Evolutionary conservation across 108 stramenopile genomes (phyloP).

Genomic region (Cyclotella distinguenda): DNA sequence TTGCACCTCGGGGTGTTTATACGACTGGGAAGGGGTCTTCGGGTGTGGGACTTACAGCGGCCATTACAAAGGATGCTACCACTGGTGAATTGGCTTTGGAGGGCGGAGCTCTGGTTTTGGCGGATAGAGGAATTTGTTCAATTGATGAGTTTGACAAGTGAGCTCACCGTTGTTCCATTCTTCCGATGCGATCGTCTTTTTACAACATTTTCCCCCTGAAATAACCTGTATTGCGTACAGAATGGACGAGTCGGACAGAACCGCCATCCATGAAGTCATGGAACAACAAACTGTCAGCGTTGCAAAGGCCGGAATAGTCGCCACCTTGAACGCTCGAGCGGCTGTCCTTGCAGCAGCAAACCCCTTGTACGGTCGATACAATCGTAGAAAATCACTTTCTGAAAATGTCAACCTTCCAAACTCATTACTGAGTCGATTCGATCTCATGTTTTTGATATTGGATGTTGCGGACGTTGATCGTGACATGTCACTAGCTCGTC

Average conservation of each 20-base stretch:
- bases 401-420: slow-evolving; percentile 98
- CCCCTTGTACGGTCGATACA: slow-evolving; percentile 96
- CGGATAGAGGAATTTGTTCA: slow-evolving; percentile 97
- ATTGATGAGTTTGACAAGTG: slow-evolving; percentile 98
- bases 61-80: slow-evolving; percentile 89
- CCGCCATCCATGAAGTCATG: slow-evolving; percentile 99
- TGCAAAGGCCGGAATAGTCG: slow-evolving; percentile 99
- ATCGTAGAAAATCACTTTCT: slow-evolving; percentile 78
- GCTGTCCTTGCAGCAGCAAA: slow-evolving; percentile 99
- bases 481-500: slow-evolving; percentile 95
- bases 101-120: slow-evolving; percentile 98
- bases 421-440: slow-evolving; percentile 96
- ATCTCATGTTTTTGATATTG: slow-evolving; percentile 96
- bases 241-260: slow-evolving; percentile 96
- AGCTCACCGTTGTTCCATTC: slow-evolving; percentile 31
- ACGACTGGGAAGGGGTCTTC: slow-evolving; percentile 98
- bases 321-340: slow-evolving; percentile 96
- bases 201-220: neutral
- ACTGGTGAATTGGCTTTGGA: slow-evolving; percentile 98
- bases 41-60: slow-evolving; percentile 98
- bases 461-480: slow-evolving; percentile 88
- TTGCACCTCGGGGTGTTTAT: slow-evolving; percentile 96
- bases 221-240: slow-evolving; percentile 21
- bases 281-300: slow-evolving; percentile 99
- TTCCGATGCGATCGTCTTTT: neutral